These are phyloP conservation scores for Saitozyma podzolica DNA, from an alignment of 768 basidiomycete species.

Conservation along the genomic window DNA sequence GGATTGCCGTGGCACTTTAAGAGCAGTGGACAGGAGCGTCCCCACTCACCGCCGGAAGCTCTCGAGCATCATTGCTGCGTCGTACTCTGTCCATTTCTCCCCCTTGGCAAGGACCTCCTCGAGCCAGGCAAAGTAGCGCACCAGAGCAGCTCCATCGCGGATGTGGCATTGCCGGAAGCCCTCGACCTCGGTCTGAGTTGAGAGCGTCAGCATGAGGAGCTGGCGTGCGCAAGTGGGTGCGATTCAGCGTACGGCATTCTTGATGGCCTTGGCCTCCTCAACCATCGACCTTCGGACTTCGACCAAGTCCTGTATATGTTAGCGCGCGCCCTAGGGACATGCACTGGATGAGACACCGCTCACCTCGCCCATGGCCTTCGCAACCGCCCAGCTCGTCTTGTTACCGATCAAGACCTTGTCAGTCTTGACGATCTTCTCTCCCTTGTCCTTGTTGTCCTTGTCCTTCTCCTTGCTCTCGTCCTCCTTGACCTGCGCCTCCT, in stretches of 20 bases:
- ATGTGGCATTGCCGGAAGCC: constrained; percentile 88
- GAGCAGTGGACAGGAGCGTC: background rate
- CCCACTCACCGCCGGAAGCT: constrained; percentile 71
- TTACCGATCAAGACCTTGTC: constrained; percentile 71
- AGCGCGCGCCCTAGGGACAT: background rate
- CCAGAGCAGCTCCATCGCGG: constrained; percentile 81
- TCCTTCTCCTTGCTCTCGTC: constrained; percentile 4
- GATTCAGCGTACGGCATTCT: constrained; percentile 47
- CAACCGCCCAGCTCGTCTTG: constrained; percentile 77
- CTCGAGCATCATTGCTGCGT: constrained; percentile 77
- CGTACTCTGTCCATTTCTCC: constrained; percentile 67
- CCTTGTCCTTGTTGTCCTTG: constrained; percentile 11
- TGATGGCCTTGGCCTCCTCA: constrained; percentile 59
- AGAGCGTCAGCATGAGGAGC: background rate
- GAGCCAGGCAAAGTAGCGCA: constrained; percentile 89
- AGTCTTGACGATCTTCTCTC: constrained; percentile 28
- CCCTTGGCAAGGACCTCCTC: constrained; percentile 75
- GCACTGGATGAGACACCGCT: constrained; percentile 2
- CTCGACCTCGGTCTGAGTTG: constrained; percentile 65
- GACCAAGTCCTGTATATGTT: constrained; percentile 61
- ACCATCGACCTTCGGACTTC: constrained; percentile 69
- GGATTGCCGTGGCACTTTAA: background rate
- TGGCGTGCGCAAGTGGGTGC: background rate
- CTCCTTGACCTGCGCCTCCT: constrained; percentile 4
- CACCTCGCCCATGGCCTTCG: constrained; percentile 75